Percentiles rank a stretch among this genome's conserved stretches.
Evolutionary conservation across 306 rosid species (phyloP).

Genomic region (Dalbergia cochinchinensis): DNA sequence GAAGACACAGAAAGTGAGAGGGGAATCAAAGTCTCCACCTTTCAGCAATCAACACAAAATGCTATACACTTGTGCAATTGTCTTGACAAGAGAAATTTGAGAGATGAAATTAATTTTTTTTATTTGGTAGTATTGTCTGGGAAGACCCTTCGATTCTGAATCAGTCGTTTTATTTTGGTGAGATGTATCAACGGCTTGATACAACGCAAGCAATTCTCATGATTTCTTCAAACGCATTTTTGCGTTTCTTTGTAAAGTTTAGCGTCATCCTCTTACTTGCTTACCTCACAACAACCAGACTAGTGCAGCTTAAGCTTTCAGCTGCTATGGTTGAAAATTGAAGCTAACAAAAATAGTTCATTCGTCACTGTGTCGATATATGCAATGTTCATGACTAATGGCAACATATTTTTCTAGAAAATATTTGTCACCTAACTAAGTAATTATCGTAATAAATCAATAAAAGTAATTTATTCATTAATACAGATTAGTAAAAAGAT

Average conservation of each 20-base stretch:
- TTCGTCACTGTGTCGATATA: neutral
- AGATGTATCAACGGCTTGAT: constrained; percentile 7
- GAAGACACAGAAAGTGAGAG: neutral
- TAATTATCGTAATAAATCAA: neutral
- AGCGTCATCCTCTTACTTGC: constrained; percentile 28
- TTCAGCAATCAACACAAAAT: neutral
- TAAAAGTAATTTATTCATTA: neutral
- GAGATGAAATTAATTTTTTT: neutral
- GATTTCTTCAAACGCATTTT: constrained; percentile 32
- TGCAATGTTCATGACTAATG: neutral
- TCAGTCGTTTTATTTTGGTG: constrained; percentile 39
- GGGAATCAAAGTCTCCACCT: neutral
- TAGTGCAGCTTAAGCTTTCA: constrained; percentile 1
- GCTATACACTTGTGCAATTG: neutral
- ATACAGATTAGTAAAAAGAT: no score
- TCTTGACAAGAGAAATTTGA: neutral
- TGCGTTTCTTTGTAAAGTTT: constrained; percentile 27
- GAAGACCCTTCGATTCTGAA: neutral
- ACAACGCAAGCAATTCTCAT: constrained; percentile 3
- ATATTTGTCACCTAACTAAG: neutral
- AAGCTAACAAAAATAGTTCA: constrained; percentile 16
- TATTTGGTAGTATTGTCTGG: neutral
- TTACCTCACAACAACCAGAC: constrained; percentile 34
- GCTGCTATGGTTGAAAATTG: constrained; percentile 2
- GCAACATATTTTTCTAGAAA: neutral